phyloP scores from a whole-genome alignment of 2,329 filamentous ascomycete genomes.

The Hypoxylon rubiginosum region DNA sequence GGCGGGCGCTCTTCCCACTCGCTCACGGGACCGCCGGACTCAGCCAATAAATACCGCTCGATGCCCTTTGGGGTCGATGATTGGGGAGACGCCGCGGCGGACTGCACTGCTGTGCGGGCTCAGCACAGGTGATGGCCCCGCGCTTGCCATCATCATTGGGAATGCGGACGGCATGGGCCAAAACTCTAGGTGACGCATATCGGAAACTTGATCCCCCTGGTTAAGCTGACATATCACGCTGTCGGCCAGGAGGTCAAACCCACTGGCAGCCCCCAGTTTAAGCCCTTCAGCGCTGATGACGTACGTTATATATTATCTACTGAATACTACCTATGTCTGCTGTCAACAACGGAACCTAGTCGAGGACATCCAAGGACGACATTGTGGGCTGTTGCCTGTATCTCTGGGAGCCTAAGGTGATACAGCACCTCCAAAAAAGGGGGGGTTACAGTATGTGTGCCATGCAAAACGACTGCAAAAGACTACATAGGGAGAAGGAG shows the following conservation, averaged over 20 bases:
- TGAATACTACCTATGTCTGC: slow-evolving; percentile 1
- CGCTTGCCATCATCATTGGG: slow-evolving; percentile 29
- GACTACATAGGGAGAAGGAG: slow-evolving; percentile 27
- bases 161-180: slow-evolving; percentile 12
- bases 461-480: slow-evolving; percentile 17
- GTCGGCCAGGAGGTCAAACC: slow-evolving; percentile 17
- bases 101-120: slow-evolving; percentile 31
- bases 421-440: slow-evolving; percentile 26
- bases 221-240: slow-evolving; percentile 24
- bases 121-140: slow-evolving; percentile 30
- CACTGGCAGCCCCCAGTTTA: slow-evolving; percentile 11
- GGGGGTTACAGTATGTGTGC: slow-evolving; percentile 17
- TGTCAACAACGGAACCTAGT: slow-evolving; percentile 1
- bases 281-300: slow-evolving; percentile 27
- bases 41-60: slow-evolving; percentile 30
- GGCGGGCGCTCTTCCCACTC: slow-evolving; percentile 20
- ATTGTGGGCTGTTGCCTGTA: slow-evolving; percentile 15
- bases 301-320: slow-evolving; percentile 13
- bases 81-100: slow-evolving; percentile 39
- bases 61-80: slow-evolving; percentile 23
- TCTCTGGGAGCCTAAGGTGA: slow-evolving; percentile 38
- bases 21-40: slow-evolving; percentile 23
- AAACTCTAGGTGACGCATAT: slow-evolving; percentile 27
- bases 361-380: slow-evolving; percentile 1
- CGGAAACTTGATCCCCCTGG: slow-evolving; percentile 25